Evolutionary conservation across 441 rosid genomes (phyloP).

Genomic region (Arabidopsis lyrata): DNA sequence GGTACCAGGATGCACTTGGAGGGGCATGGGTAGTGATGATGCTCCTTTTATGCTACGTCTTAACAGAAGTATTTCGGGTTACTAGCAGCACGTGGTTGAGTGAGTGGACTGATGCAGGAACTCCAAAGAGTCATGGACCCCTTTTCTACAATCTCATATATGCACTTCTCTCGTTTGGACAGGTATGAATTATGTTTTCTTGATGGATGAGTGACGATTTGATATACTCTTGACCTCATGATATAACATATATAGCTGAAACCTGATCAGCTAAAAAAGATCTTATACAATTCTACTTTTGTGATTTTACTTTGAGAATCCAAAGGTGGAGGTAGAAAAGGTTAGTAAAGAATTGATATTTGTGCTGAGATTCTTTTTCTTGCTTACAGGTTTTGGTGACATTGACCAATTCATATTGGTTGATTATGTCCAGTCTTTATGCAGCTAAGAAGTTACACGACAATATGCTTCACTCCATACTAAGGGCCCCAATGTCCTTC

Average conservation of each 20-base stretch:
- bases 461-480: conserved; percentile 84
- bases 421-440: conserved; percentile 84
- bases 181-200: conserved; percentile 57
- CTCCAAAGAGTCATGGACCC: conserved; percentile 65
- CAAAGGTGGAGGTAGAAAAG: neutral
- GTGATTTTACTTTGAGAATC: conserved; percentile 2
- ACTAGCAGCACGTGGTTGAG: conserved; percentile 99
- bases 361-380: conserved; percentile 35
- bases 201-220: conserved; percentile 20
- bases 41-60: conserved; percentile 78
- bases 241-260: conserved; percentile 24
- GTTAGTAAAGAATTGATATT: neutral
- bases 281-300: conserved; percentile 10
- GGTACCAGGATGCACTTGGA: conserved; percentile 97
- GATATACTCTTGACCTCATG: neutral
- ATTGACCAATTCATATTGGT: conserved; percentile 88
- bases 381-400: conserved; percentile 81
- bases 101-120: conserved; percentile 89
- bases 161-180: conserved; percentile 80
- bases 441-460: conserved; percentile 93
- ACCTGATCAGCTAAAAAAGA: conserved; percentile 3
- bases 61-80: conserved; percentile 85
- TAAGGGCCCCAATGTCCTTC: conserved; percentile 98
- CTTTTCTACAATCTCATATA: conserved; percentile 79
- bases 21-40: conserved; percentile 93